These are phyloP conservation scores for Aspergillus novofumigatus DNA, from an alignment of 2,329 filamentous ascomycete genomes.

Conservation along the genomic window DNA sequence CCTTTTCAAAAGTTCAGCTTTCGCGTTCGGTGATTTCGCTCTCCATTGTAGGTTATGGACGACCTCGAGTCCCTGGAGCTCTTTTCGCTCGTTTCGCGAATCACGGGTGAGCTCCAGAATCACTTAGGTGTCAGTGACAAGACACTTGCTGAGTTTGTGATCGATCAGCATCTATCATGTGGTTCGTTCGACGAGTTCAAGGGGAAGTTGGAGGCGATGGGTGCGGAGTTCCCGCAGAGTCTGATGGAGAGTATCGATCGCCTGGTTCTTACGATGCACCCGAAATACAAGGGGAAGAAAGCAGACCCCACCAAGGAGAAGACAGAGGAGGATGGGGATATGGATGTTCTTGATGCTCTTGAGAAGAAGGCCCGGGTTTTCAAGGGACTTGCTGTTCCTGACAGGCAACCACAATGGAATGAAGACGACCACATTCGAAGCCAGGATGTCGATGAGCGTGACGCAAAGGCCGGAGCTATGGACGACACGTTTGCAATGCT, in stretches of 20 bases:
- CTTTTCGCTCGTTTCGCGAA: constrained; percentile 88
- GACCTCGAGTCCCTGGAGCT: constrained; percentile 88
- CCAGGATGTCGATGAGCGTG: constrained; percentile 28
- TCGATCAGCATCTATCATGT: constrained; percentile 79
- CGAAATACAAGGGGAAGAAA: constrained; percentile 68
- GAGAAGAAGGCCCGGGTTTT: constrained; percentile 84
- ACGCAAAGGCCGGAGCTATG: constrained; percentile 60
- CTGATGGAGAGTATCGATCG: constrained; percentile 89
- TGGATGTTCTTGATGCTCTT: constrained; percentile 42
- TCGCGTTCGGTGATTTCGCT: constrained; percentile 1
- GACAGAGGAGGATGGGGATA: constrained; percentile 40
- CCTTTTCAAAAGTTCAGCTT: not conserved
- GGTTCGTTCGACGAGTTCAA: constrained; percentile 69
- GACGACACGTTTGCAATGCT: constrained; percentile 90
- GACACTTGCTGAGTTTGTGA: constrained; percentile 93
- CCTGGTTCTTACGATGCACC: constrained; percentile 83
- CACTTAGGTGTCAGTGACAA: constrained; percentile 90
- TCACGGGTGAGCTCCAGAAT: constrained; percentile 91
- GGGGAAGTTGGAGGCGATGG: constrained; percentile 67
- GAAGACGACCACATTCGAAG: constrained; percentile 44
- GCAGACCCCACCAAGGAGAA: constrained; percentile 26
- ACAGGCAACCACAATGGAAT: constrained; percentile 59
- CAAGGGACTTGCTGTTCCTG: constrained; percentile 80
- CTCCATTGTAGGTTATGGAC: constrained; percentile 59
- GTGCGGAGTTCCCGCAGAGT: constrained; percentile 78